Evolutionary conservation across 2,329 filamentous ascomycete species (phyloP), one percentile per base, ranked within the genome.

Genomic region (Torrubiellomyces zombiae): DNA sequence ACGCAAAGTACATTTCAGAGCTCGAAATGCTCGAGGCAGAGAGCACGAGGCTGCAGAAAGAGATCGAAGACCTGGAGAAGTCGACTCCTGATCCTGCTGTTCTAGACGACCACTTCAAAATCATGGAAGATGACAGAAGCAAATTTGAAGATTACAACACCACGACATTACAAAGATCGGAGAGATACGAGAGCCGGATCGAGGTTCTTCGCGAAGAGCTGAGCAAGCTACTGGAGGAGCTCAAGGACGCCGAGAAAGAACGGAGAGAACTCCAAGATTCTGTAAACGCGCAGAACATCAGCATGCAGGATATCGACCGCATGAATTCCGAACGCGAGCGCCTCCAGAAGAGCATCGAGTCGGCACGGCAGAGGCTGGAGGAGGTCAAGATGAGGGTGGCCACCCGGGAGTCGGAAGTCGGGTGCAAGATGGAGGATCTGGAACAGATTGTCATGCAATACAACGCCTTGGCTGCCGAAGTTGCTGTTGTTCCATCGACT

Each of bases 101-200:
- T 28, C 58, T 95, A 14, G 85, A 94, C 46, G 75, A 85, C 40
- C 72, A 86, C 42, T 92, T 86, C 58, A 80, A 82, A 43, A 86
- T 94, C 28, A 71, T 98, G 53, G 83, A 93, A 45, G 83, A 91
- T 39, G 91, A 98, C 52, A 85, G 78, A 42, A 66, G 75, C 43
- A 95, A 98, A 44, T 98, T 95, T 38, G 85, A 94, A 43, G 76
- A 82, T 43, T 98, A 94, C 60, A 94, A 94, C 45, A 69, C 73
- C 20, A 69, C 76, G 16, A 82, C 92, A 36, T 66, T 80, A 40
- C 73, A 76, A 32, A 81, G 86, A 42, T 78, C 85, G 0, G 79
- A 92, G 35, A 94, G 92, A 50, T 89, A 92, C 52, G 75, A 85
- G 33, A 68, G 65, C 34, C 71, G 82, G 9, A 80, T 80, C 35